Evolutionary conservation across 1,139 yeast genomes (phyloP).

Genomic region (Candida gigantensis): DNA sequence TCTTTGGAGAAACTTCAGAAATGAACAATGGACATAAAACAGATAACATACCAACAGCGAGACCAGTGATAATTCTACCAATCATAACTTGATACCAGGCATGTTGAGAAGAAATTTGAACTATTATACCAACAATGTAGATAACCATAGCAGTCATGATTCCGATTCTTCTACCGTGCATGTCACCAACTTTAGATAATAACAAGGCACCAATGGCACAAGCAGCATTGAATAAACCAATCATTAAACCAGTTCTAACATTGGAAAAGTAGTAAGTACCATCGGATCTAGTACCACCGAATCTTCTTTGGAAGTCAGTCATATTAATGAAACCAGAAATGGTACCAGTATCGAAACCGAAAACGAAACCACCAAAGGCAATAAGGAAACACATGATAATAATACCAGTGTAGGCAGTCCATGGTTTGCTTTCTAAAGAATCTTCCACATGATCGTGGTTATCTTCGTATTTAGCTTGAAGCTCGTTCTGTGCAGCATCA

Average conservation of each 20-base stretch:
- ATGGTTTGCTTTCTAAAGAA: slow-evolving; percentile 10
- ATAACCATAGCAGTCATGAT: slow-evolving; percentile 45
- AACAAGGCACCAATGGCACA: slow-evolving; percentile 72
- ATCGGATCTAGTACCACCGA: slow-evolving; percentile 39
- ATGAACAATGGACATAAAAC: slow-evolving; percentile 69
- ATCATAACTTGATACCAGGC: slow-evolving; percentile 54
- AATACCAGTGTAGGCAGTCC: slow-evolving; percentile 11
- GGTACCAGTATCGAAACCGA: slow-evolving; percentile 77
- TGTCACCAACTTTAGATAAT: slow-evolving; percentile 55
- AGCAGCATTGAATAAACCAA: slow-evolving; percentile 68
- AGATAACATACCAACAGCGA: slow-evolving; percentile 70
- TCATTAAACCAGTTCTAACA: slow-evolving; percentile 54
- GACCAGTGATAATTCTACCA: slow-evolving; percentile 69
- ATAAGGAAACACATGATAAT: slow-evolving; percentile 34
- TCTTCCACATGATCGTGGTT: slow-evolving; percentile 3
- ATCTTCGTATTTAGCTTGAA: slow-evolving; percentile 67
- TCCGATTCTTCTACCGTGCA: slow-evolving; percentile 53
- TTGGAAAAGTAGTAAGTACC: slow-evolving; percentile 40
- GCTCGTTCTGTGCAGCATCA: slow-evolving; percentile 70
- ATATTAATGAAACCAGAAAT: slow-evolving; percentile 68
- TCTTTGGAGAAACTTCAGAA: slow-evolving; percentile 70
- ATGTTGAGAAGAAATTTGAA: slow-evolving; percentile 41
- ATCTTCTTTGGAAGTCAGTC: slow-evolving; percentile 49
- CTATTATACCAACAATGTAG: slow-evolving; percentile 50
- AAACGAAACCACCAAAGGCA: slow-evolving; percentile 68